Evolutionary conservation across 2,329 filamentous ascomycete genomes (phyloP).

Genomic region (Apiospora phragmitis): DNA sequence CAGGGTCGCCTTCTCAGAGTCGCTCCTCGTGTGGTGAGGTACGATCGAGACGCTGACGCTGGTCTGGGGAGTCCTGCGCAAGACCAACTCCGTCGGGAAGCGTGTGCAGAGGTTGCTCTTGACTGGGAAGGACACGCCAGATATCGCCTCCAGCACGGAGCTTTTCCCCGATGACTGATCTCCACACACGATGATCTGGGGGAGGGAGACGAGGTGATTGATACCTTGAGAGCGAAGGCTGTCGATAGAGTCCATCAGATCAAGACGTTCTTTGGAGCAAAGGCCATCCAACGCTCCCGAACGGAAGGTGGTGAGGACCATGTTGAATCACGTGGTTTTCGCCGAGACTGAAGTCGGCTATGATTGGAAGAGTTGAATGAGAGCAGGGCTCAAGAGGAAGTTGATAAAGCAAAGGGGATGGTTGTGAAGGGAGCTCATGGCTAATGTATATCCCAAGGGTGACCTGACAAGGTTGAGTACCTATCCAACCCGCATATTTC

Average conservation of each 20-base stretch:
- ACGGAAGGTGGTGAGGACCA: too few species aligned
- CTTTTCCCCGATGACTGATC: conserved; percentile 58
- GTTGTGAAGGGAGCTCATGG: too few species aligned
- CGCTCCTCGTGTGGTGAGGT: too few species aligned
- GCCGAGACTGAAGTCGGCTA: too few species aligned
- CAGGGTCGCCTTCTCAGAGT: neutral
- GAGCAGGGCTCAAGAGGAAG: too few species aligned
- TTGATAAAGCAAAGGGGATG: too few species aligned
- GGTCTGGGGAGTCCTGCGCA: neutral
- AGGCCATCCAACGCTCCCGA: neutral
- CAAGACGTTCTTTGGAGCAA: neutral
- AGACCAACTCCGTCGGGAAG: neutral
- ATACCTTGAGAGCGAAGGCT: conserved; percentile 35
- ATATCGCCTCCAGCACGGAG: conserved; percentile 55
- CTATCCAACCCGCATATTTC: too few species aligned
- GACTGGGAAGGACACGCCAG: conserved; percentile 55
- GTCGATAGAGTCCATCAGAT: conserved; percentile 1
- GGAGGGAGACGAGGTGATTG: conserved; percentile 34
- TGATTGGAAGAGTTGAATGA: too few species aligned
- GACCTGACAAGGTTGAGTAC: too few species aligned
- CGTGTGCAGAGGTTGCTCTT: conserved; percentile 6
- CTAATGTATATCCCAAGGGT: too few species aligned
- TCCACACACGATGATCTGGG: conserved; percentile 44
- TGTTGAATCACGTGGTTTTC: too few species aligned
- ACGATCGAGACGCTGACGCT: neutral